Evolutionary conservation across 768 basidiomycete genomes (phyloP).

Genomic region (Termitomyces sp.): DNA sequence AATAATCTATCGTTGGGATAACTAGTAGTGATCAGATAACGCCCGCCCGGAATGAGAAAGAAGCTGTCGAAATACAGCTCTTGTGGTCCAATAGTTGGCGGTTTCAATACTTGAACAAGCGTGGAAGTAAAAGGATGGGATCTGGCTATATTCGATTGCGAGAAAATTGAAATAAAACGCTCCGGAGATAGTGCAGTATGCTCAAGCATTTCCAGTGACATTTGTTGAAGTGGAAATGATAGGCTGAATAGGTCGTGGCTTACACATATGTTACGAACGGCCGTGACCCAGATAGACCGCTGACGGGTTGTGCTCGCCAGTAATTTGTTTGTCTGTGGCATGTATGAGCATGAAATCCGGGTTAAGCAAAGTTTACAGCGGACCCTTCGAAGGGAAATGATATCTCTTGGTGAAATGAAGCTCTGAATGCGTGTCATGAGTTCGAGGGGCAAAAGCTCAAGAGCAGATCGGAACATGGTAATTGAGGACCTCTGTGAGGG

Average conservation of each 20-base stretch:
- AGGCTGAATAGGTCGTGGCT: not conserved
- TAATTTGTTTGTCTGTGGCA: not conserved
- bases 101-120: not conserved
- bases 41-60: not conserved
- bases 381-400: not conserved
- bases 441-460: not conserved
- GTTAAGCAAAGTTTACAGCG: not conserved
- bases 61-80: not conserved
- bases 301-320: not conserved
- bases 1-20: not conserved
- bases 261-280: not conserved
- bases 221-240: not conserved
- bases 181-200: not conserved
- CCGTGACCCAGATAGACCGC: not conserved
- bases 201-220: not conserved
- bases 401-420: not conserved
- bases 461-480: not conserved
- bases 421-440: not conserved
- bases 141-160: not conserved
- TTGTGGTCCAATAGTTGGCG: not conserved
- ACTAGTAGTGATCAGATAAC: not conserved
- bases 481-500: not conserved
- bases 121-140: not conserved
- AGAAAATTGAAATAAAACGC: not conserved
- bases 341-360: not conserved